Percentiles rank a stretch among this genome's conserved stretches.
Conservation (phyloP, 371 early-diverging fungal genomes). For the Mucor racemosus region DNA sequence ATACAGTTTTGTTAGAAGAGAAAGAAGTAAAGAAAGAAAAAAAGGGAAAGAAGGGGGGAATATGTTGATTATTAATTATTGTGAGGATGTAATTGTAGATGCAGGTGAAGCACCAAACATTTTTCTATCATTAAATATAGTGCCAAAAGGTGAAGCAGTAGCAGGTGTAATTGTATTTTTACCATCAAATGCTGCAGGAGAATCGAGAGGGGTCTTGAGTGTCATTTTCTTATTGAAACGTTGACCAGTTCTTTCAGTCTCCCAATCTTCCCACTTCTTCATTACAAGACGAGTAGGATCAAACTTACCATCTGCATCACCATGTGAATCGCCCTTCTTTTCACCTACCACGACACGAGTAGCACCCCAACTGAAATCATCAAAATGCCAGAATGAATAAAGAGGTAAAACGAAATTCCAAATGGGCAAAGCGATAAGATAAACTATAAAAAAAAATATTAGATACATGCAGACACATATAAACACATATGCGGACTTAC, state of each 20-base stretch:
- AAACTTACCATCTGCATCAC: slow-evolving; percentile 69
- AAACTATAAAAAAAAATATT: slow-evolving; percentile 35
- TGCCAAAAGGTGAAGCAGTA: slow-evolving; percentile 42
- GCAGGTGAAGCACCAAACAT: slow-evolving; percentile 50
- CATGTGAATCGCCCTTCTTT: slow-evolving; percentile 67
- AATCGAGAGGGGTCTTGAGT: slow-evolving; percentile 32
- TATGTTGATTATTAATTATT: slow-evolving; percentile 7
- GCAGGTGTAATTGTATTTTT: slow-evolving; percentile 35
- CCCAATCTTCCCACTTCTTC: slow-evolving; percentile 80
- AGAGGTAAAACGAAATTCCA: slow-evolving; percentile 94
- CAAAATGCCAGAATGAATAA: slow-evolving; percentile 95
- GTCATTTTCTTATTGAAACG: slow-evolving; percentile 38
- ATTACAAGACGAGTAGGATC: slow-evolving; percentile 69
- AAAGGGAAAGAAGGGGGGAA: not conserved
- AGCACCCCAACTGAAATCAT: slow-evolving; percentile 91
- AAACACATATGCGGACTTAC: slow-evolving; percentile 37
- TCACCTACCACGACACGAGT: slow-evolving; percentile 73
- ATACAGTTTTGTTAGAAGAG: slow-evolving; percentile 9
- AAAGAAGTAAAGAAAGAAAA: slow-evolving; percentile 2
- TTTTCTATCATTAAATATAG: slow-evolving; percentile 53
- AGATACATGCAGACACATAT: not conserved
- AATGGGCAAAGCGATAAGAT: slow-evolving; percentile 79
- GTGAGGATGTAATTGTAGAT: slow-evolving; percentile 10
- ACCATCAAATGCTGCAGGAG: slow-evolving; percentile 35
- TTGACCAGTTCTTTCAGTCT: slow-evolving; percentile 63